Evolutionary conservation across 176 grass and related monocot genomes (phyloP).

Genomic region (Puya raimondii): DNA sequence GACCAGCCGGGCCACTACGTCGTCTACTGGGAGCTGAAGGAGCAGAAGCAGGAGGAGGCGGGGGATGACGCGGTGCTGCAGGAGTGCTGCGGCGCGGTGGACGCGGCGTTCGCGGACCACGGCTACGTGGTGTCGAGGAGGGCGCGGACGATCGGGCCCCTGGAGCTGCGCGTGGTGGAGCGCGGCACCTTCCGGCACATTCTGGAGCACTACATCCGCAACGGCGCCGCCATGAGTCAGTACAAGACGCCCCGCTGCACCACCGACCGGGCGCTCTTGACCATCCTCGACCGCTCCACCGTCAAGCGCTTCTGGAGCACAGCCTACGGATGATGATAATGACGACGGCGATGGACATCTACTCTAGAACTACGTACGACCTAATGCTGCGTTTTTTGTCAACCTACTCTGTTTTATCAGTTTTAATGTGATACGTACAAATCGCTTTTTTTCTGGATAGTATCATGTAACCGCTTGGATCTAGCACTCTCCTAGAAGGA

Average conservation of each 20-base stretch:
- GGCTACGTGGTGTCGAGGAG: constrained; percentile 51
- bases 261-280: constrained; percentile 9
- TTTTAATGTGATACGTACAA: too few relatives aligned
- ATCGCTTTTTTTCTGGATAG: too few relatives aligned
- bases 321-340: background rate
- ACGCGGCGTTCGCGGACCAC: constrained; percentile 46
- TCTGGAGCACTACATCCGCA: constrained; percentile 53
- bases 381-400: too few relatives aligned
- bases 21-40: constrained; percentile 61
- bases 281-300: constrained; percentile 17
- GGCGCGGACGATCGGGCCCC: constrained; percentile 41
- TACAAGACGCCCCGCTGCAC: constrained; percentile 73
- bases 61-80: constrained; percentile 32
- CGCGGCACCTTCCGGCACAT: constrained; percentile 50
- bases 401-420: too few relatives aligned
- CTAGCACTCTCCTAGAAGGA: too few relatives aligned
- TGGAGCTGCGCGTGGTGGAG: constrained; percentile 57
- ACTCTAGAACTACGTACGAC: too few relatives aligned
- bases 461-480: too few relatives aligned
- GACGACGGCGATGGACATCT: background rate
- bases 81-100: constrained; percentile 59
- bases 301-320: constrained; percentile 17
- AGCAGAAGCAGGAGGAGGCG: background rate
- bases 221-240: constrained; percentile 58
- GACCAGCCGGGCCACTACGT: constrained; percentile 64